A percentile compares a stretch with the other conserved stretches of the same genome.
Conservation (phyloP, 179 eudicot species). For the Monotropa hypopitys region DNA sequence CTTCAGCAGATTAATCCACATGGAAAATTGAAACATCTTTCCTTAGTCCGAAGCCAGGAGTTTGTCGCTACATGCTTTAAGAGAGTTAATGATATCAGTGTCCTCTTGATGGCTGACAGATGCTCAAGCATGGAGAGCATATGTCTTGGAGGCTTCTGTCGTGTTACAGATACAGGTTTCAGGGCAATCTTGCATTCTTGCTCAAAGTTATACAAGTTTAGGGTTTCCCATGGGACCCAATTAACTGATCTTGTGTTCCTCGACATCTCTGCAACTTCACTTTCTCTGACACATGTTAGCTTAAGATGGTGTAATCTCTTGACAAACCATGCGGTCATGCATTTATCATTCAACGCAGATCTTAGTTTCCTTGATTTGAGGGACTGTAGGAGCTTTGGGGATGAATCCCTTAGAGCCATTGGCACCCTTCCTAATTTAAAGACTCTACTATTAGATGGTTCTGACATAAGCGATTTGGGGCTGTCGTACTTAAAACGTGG, state of each 20-base stretch:
- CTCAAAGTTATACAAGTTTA: constrained; percentile 56
- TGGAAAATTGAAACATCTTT: constrained; percentile 79
- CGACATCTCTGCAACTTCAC: constrained; percentile 81
- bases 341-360: constrained; percentile 51
- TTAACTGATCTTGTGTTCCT: constrained; percentile 83
- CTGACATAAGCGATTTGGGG: constrained; percentile 70
- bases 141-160: constrained; percentile 86
- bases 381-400: constrained; percentile 86
- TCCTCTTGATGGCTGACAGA: constrained; percentile 84
- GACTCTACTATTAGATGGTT: constrained; percentile 62
- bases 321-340: constrained; percentile 54
- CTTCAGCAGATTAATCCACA: constrained; percentile 67
- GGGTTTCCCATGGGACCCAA: constrained; percentile 62
- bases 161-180: constrained; percentile 86
- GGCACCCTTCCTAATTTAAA: constrained; percentile 48
- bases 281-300: constrained; percentile 67
- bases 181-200: constrained; percentile 80
- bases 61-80: constrained; percentile 51
- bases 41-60: constrained; percentile 81
- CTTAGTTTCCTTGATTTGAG: constrained; percentile 71
- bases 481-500: constrained; percentile 44
- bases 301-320: constrained; percentile 85
- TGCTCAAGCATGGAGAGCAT: constrained; percentile 83
- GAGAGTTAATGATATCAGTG: constrained; percentile 78
- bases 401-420: constrained; percentile 67